Base-by-base conservation (phyloP, 371 early-diverging fungal genomes). In the Mucor piriformis region DNA sequence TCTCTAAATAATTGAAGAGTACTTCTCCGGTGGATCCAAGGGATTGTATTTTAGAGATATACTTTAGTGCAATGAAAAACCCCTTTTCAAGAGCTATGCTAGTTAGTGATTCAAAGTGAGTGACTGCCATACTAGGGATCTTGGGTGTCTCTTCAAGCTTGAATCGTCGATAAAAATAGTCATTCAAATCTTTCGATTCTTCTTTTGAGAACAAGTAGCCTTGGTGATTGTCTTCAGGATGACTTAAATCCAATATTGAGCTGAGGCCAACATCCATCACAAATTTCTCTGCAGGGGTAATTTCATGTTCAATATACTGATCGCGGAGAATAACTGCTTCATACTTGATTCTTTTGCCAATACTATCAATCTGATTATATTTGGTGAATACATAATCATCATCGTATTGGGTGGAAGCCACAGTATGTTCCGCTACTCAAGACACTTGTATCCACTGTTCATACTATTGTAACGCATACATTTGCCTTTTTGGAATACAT, bases 21-120 rank as follows among this genome's bases (percentile, higher is more conserved):
- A 49, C 29, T 24, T 57, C 40, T 23, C 40, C 35, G 15, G 38
- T 57, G 24, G 57, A 49, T 57, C 49, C 49, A 18, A 49, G 50
- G 12, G 24, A 23, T 57, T 57, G 50, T 20, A 44, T 23, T 24
- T 44, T 44, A 3, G 46, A 44, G 0, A 44, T 21, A 24, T 44
- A 44, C 46, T 44, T 44, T 24, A 44, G 24, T 24, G 46, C 46
- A 44, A 23, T 44, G 24, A 44, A 44, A 3, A 44, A 11, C 46
- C 46, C 44, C 44, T 23, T 44, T 24, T 44, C 3, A 21, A 44
- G 21, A 24, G 44, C 44, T 6, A 44, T 5, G 21, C 11, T 44
- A 42, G 20, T 42, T n/a, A 42, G 20, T n/a, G 21, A 44, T 24
- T 44, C 44, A 44, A 44, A 24, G 44, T 44, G 44, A 44, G 24